A percentile compares a stretch with the other conserved stretches of the same genome.
phyloP scores from a whole-genome alignment of 495 filamentous ascomycete species.

The Achaetomiella virescens region DNA sequence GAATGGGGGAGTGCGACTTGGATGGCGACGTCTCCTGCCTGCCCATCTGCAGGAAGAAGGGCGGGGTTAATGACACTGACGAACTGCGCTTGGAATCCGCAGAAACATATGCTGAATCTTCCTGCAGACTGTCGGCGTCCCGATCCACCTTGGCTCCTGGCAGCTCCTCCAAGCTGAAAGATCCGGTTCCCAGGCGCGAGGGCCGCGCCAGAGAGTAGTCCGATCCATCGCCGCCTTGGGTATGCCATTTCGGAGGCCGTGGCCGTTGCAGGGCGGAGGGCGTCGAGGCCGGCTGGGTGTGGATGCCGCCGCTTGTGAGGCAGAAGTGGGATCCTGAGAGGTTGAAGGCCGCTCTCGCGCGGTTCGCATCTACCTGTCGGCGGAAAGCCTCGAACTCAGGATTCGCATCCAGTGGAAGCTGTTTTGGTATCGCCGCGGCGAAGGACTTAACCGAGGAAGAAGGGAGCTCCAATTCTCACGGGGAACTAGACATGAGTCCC shows the following conservation, averaged over 20 bases:
- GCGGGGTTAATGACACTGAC: constrained; percentile 35
- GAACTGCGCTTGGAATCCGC: constrained; percentile 44
- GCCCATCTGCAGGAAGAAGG: constrained; percentile 28
- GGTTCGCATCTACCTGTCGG: constrained; percentile 59
- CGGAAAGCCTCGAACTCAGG: constrained; percentile 71
- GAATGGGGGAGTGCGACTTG: constrained; percentile 34
- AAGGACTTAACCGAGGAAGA: constrained; percentile 63
- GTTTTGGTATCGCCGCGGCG: constrained; percentile 59
- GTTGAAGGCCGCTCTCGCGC: constrained; percentile 42
- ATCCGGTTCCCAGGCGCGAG: constrained; percentile 7
- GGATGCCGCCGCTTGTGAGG: constrained; percentile 15
- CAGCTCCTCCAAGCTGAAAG: constrained; percentile 7
- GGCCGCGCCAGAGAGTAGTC: constrained; percentile 23
- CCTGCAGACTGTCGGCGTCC: constrained; percentile 29
- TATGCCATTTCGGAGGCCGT: constrained; percentile 34
- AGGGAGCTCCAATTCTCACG: constrained; percentile 68
- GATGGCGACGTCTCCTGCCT: constrained; percentile 17
- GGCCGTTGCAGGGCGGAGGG: constrained; percentile 33
- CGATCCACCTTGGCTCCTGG: constrained; percentile 16
- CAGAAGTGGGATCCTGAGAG: constrained; percentile 44
- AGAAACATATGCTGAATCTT: constrained; percentile 44
- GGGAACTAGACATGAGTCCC: constrained; percentile 52
- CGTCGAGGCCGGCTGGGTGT: constrained; percentile 21
- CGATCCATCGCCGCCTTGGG: constrained; percentile 34
- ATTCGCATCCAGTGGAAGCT: constrained; percentile 64